Base-by-base conservation (phyloP, 352 stramenopile species). In the Pythium folliculosum region DNA sequence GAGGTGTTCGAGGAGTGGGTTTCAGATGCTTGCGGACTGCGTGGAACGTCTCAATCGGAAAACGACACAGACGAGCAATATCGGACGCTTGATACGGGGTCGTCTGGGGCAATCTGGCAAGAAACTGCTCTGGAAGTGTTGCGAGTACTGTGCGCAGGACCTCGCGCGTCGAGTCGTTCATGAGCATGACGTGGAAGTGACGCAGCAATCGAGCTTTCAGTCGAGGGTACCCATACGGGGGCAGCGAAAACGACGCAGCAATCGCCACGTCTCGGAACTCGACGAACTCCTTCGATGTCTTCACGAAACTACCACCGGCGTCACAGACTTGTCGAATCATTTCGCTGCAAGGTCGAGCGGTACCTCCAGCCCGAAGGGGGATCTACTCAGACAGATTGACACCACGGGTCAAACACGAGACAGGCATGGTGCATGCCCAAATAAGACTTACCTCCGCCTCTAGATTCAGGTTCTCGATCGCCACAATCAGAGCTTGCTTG, bases 301-400 rank as follows among this genome's bases (percentile, higher is more conserved):
- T 75, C 27, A 85, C 58, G 27, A 89, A 90, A 35, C 75, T 84
- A 9, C 81, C 82, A 49, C 73, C 82, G 0, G 65, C 71, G 56
- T 92, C 84, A 19, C 73, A 76, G 3, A 92, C 60, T 67, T 92
- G 84, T 14, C 82, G 77, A 50, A 92, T 77, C 73, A 89, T 84
- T 22, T 83, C 80, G 3, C 60, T 76, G 57, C 78, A 87, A 1
- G 71, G 60, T 13, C 73, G 45, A 47, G 52, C 13, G 3, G n/a
- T 13, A 10, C 23, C 14, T 27, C 60, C 50, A 22, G 60, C 45
- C 25, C 21, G 49, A 9, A 53, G 21, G 7, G 9, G 16, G 4
- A 45, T 14, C 59, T 65, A 22, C 27, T 17, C 17, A 19, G 1
- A 21, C 2, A 3, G 17, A 47, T 19, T 47, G n/a, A 3, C 8